Percentiles rank a stretch among this genome's conserved stretches.
These are phyloP conservation scores for Psidium friedrichsthalianum DNA, from an alignment of 345 rosid genomes.

Conservation along the genomic window DNA sequence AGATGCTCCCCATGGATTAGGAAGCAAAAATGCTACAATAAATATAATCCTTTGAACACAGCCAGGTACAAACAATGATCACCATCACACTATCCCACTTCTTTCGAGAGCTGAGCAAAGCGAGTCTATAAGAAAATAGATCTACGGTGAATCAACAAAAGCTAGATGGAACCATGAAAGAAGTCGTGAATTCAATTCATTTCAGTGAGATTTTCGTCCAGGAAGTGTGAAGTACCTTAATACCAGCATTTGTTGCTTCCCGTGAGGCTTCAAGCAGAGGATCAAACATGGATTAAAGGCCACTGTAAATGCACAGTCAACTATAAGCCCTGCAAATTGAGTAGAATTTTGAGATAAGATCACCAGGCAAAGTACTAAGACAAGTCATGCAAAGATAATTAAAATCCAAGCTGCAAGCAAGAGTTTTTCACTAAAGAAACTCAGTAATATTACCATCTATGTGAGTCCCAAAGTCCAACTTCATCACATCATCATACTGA, in stretches of 20 bases:
- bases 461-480: conserved; percentile 96
- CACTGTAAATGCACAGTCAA: conserved; percentile 95
- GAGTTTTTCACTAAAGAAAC: neutral
- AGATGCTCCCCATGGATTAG: neutral
- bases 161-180: neutral
- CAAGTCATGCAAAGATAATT: neutral
- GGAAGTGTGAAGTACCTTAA: conserved; percentile 44
- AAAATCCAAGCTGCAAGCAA: neutral
- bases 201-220: neutral
- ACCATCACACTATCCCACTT: neutral
- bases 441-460: conserved; percentile 51
- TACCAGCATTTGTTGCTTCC: conserved; percentile 93
- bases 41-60: neutral
- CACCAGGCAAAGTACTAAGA: neutral
- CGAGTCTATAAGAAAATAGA: neutral
- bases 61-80: neutral
- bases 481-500: conserved; percentile 94
- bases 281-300: conserved; percentile 94
- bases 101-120: neutral
- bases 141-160: neutral
- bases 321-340: conserved; percentile 55
- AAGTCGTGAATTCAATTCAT: neutral
- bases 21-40: neutral
- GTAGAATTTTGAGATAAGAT: neutral
- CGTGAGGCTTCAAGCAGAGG: conserved; percentile 91